A percentile compares a stretch with the other conserved stretches of the same genome.
Evolutionary conservation across 2,329 filamentous ascomycete species (phyloP).

Genomic region (Metarhizium robertsii): DNA sequence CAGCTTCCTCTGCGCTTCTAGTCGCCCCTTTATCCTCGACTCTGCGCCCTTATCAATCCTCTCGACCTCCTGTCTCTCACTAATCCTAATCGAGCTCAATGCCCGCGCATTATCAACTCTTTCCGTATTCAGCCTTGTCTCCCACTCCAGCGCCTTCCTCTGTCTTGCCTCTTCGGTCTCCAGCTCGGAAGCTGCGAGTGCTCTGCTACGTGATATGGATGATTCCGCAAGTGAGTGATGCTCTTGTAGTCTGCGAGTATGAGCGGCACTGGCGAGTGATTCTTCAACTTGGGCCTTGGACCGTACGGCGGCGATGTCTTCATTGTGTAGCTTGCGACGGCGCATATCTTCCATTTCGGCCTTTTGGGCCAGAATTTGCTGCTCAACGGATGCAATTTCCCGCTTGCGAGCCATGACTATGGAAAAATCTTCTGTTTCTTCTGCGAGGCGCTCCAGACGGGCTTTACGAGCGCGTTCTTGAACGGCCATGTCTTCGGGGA

Average conservation of each 20-base stretch:
- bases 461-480: slow-evolving; percentile 42
- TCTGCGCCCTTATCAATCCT: slow-evolving; percentile 37
- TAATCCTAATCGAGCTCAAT: slow-evolving; percentile 37
- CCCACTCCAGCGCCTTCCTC: slow-evolving; percentile 38
- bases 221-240: slow-evolving; percentile 38
- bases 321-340: slow-evolving; percentile 32
- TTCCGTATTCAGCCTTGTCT: slow-evolving; percentile 34
- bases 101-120: slow-evolving; percentile 39
- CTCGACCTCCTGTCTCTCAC: slow-evolving; percentile 43
- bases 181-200: slow-evolving; percentile 37
- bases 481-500: slow-evolving; percentile 39
- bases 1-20: slow-evolving; percentile 43
- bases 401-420: slow-evolving; percentile 37
- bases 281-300: slow-evolving; percentile 40
- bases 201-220: slow-evolving; percentile 31
- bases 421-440: slow-evolving; percentile 40
- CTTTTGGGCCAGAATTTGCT: slow-evolving; percentile 38
- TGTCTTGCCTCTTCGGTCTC: slow-evolving; percentile 35
- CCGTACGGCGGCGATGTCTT: slow-evolving; percentile 34
- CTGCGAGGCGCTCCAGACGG: slow-evolving; percentile 32
- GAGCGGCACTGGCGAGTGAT: slow-evolving; percentile 20
- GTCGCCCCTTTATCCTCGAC: slow-evolving; percentile 31
- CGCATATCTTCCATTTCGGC: slow-evolving; percentile 43
- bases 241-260: slow-evolving; percentile 31
- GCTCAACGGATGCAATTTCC: slow-evolving; percentile 42